phyloP scores from a whole-genome alignment of 495 filamentous ascomycete genomes.

The Neurospora tetrasperma region DNA sequence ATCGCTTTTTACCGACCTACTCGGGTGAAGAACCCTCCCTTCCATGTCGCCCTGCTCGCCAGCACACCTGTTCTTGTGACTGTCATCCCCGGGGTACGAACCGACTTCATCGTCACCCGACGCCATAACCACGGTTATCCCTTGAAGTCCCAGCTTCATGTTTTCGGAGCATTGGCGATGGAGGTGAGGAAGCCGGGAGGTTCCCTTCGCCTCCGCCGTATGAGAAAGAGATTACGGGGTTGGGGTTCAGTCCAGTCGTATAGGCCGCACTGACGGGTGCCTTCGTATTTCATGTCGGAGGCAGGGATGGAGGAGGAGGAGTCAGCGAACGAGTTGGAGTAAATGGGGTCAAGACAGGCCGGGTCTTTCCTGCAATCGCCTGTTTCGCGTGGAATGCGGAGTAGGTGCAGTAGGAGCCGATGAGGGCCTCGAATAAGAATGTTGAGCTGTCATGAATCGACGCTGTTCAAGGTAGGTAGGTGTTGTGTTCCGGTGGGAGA shows the following conservation, averaged over 20 bases:
- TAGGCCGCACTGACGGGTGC: conserved; percentile 48
- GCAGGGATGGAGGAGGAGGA: not conserved
- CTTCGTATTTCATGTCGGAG: conserved; percentile 41
- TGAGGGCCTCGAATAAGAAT: conserved; percentile 42
- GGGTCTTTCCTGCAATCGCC: conserved; percentile 18
- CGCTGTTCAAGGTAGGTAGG: too few relatives aligned
- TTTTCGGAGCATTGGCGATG: conserved; percentile 33
- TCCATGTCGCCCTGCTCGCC: not conserved
- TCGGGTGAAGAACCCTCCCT: conserved; percentile 14
- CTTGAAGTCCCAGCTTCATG: conserved; percentile 58
- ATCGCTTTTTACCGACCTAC: not conserved
- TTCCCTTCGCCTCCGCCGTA: conserved; percentile 29
- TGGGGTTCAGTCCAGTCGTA: conserved; percentile 18
- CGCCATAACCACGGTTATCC: conserved; percentile 50
- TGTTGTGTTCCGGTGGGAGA: too few relatives aligned
- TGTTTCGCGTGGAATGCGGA: conserved; percentile 26
- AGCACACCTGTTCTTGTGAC: not conserved
- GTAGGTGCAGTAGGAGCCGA: conserved; percentile 48
- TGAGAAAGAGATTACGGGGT: conserved; percentile 32
- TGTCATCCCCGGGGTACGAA: conserved; percentile 29
- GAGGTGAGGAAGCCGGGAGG: conserved; percentile 29
- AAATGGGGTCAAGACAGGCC: conserved; percentile 40
- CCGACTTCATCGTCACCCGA: conserved; percentile 52
- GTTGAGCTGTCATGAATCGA: too few relatives aligned
- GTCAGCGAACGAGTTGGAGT: conserved; percentile 38